Conservation (phyloP, 495 filamentous ascomycete genomes). For the Talaromyces wortmannii region DNA sequence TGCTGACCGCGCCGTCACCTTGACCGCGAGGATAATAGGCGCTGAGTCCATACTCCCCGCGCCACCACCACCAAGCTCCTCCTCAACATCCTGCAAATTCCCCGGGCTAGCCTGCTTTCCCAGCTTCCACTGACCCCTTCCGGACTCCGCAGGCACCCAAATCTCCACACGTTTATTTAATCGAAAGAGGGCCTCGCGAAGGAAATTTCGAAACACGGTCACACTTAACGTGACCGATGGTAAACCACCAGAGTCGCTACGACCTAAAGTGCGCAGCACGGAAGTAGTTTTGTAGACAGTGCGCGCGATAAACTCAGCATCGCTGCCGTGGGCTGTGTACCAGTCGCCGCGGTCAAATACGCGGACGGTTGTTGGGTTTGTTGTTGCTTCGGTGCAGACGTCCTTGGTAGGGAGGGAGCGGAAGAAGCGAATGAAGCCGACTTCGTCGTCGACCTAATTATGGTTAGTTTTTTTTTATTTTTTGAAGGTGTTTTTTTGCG, state of each 20-base stretch:
- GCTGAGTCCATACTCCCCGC: slow-evolving; percentile 67
- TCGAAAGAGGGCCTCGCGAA: slow-evolving; percentile 87
- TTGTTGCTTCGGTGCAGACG: slow-evolving; percentile 42
- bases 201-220: slow-evolving; percentile 92
- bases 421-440: slow-evolving; percentile 92
- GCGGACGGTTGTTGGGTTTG: slow-evolving; percentile 51
- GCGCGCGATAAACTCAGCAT: slow-evolving; percentile 89
- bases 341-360: slow-evolving; percentile 93
- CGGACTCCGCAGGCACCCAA: slow-evolving; percentile 57
- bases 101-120: slow-evolving; percentile 89
- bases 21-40: slow-evolving; percentile 90
- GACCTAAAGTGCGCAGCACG: slow-evolving; percentile 82
- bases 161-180: slow-evolving; percentile 89
- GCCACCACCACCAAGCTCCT: slow-evolving; percentile 70
- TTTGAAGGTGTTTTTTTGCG: neutral
- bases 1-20: slow-evolving; percentile 77
- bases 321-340: slow-evolving; percentile 87
- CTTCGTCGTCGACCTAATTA: slow-evolving; percentile 84
- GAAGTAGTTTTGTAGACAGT: slow-evolving; percentile 98
- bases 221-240: slow-evolving; percentile 89
- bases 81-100: slow-evolving; percentile 95
- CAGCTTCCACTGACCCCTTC: slow-evolving; percentile 84
- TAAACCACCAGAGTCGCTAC: slow-evolving; percentile 71
- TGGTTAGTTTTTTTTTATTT: slow-evolving; percentile 4
- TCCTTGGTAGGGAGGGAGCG: slow-evolving; percentile 63